A percentile compares a stretch with the other conserved stretches of the same genome.
Evolutionary conservation across 2,329 filamentous ascomycete species (phyloP).

Genomic region (Neobulgaria alba): DNA sequence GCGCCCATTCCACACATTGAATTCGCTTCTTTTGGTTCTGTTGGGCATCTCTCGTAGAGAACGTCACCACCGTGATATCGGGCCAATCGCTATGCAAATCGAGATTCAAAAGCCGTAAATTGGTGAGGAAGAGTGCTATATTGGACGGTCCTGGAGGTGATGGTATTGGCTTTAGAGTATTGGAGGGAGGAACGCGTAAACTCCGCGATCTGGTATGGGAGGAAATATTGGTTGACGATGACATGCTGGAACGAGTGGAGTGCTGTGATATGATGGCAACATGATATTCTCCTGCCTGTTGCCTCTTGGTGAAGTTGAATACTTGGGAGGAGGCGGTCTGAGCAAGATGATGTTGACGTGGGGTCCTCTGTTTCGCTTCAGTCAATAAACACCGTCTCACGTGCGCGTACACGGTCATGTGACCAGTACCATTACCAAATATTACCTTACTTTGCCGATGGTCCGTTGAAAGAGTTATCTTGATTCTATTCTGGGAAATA

Average conservation of each 20-base stretch:
- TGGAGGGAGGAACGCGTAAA: conserved; percentile 19
- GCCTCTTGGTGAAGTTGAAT: background rate
- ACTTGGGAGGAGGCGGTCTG: background rate
- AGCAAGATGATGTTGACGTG: background rate
- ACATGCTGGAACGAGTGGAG: conserved; percentile 11
- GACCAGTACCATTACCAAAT: no score
- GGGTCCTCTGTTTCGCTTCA: no score
- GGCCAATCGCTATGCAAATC: conserved; percentile 75
- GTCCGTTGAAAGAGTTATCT: no score
- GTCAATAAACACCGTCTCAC: no score
- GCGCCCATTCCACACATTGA: conserved; percentile 76
- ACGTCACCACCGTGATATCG: conserved; percentile 58
- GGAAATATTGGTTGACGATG: conserved; percentile 17
- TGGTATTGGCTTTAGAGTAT: conserved; percentile 13
- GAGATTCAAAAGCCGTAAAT: conserved; percentile 74
- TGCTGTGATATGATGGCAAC: conserved; percentile 3
- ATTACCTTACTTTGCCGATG: no score
- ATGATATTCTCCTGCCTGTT: conserved; percentile 2
- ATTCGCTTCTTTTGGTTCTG: conserved; percentile 77
- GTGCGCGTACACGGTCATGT: no score
- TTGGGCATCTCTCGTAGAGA: conserved; percentile 55
- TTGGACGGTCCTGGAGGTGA: conserved; percentile 37
- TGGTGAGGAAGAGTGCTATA: conserved; percentile 66
- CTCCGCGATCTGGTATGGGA: conserved; percentile 19
- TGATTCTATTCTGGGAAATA: no score